Base-by-base conservation (phyloP, 208 protist genomes). In the Histomonas meleagridis region DNA sequence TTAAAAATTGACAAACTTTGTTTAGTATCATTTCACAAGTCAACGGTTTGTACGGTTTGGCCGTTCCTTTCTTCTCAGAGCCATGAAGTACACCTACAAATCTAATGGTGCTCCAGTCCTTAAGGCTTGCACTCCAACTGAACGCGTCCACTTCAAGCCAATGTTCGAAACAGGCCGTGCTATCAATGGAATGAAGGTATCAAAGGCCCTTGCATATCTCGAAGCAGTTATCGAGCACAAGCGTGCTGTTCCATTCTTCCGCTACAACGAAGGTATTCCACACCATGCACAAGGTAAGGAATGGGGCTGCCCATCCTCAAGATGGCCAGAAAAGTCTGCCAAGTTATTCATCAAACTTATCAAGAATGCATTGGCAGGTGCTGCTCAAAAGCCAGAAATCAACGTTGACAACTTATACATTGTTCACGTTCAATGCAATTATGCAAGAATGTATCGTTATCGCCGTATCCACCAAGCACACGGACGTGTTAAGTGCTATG, bases 181-280 rank as follows among this genome's bases (percentile, higher is more conserved):
- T 55, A 51, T 86, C 46, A 86, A 86, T 4, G 76, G 76, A 51
- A 86, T 86, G 76, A 86, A 86, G 23, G 76, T 46, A 21, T 26
- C 51, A n/a, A 28, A 86, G 12, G 76, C 76, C n/a, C 1, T 86
- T 46, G 76, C 5, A 38, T 86, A 86, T 86, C 76, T 86, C 38
- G 76, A 86, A 49, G n/a, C 23, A 43, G 76, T 86, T 35, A 86
- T 86, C 40, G 46, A 14, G 14, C 43, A 86, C 40, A 48, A 86
- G 46, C 76, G 76, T 46, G 76, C 76, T 9, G 76, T 86, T 49
- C 76, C 76, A 86, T 86, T 86, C 76, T 86, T 86, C 76, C 76
- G 76, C 76, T 86, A 86, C 18, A 86, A 86, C 18, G 76, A 48
- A 51, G 76, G 76, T 86, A 43, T 86, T n/a, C 18, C 76, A 12